Evolutionary conservation across 2,329 filamentous ascomycete species (phyloP).

Genomic region (Elsinoe australis): DNA sequence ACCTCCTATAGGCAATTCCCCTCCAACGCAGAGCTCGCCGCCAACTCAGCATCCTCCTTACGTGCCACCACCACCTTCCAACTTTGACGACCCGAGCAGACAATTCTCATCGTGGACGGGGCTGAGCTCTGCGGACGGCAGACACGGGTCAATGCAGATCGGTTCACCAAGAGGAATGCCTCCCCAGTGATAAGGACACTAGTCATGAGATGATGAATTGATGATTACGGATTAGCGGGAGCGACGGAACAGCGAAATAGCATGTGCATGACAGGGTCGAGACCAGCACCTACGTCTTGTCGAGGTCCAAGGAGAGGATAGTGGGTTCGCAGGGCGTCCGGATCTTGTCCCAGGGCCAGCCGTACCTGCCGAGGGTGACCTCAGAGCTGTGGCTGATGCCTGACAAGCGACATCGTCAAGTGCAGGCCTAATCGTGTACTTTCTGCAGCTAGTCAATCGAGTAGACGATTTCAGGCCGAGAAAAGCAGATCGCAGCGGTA

Average conservation of each 20-base stretch:
- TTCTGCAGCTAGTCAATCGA: not conserved
- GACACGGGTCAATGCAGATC: not conserved
- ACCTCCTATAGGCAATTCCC: conserved; percentile 3
- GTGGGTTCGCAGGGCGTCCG: no score
- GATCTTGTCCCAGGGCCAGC: no score
- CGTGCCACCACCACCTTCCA: not conserved
- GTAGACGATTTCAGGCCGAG: not conserved
- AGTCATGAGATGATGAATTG: no score
- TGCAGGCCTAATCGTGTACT: not conserved
- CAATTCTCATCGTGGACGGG: conserved; percentile 6
- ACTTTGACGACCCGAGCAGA: conserved; percentile 5
- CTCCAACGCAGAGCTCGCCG: not conserved
- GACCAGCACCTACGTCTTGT: no score
- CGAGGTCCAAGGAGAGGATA: no score
- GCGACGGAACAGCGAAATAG: no score
- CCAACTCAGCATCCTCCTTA: conserved; percentile 5
- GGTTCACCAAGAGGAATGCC: conserved; percentile 3
- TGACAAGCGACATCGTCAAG: not conserved
- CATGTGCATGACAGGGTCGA: no score
- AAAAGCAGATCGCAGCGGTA: no score
- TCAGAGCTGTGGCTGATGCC: not conserved
- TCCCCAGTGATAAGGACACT: not conserved
- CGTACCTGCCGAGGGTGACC: no score
- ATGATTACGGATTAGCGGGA: no score
- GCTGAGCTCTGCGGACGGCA: not conserved